These are phyloP conservation scores for Cercophora sp. DNA, from an alignment of 495 filamentous ascomycete genomes.

Conservation along the genomic window DNA sequence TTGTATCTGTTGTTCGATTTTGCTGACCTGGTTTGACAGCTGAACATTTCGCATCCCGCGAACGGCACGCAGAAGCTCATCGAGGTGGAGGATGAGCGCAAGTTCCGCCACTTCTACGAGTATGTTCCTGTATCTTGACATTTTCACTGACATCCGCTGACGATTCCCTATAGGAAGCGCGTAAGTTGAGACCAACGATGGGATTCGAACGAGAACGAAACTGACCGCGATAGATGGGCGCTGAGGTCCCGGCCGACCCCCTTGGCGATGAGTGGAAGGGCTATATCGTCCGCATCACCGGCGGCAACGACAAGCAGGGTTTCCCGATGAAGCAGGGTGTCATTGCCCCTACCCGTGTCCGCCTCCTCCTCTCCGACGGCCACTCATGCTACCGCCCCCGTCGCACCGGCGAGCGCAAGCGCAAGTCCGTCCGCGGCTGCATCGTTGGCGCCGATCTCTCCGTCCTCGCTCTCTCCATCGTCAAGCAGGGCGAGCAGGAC, in stretches of 20 bases:
- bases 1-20: too few species aligned
- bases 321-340: slow-evolving; percentile 99
- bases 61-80: slow-evolving; percentile 99
- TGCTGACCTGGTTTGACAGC: slow-evolving; percentile 44
- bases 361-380: slow-evolving; percentile 86
- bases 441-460: slow-evolving; percentile 93
- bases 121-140: slow-evolving; percentile 33
- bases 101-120: slow-evolving; percentile 56
- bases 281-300: slow-evolving; percentile 97
- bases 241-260: slow-evolving; percentile 88
- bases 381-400: slow-evolving; percentile 97
- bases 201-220: slow-evolving; percentile 8
- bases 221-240: slow-evolving; percentile 71
- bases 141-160: slow-evolving; percentile 7
- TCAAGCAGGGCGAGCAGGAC: slow-evolving; percentile 94
- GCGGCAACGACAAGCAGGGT: slow-evolving; percentile 99
- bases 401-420: slow-evolving; percentile 96
- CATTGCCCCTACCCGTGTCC: slow-evolving; percentile 96
- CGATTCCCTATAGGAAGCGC: slow-evolving; percentile 28
- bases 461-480: slow-evolving; percentile 85
- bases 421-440: slow-evolving; percentile 96
- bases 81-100: slow-evolving; percentile 97
- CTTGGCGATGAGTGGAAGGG: slow-evolving; percentile 99
- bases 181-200: slow-evolving; percentile 24
- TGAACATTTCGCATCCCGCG: slow-evolving; percentile 97